These are phyloP conservation scores for Eucalyptus melliodora DNA, from an alignment of 345 rosid genomes.

Conservation along the genomic window DNA sequence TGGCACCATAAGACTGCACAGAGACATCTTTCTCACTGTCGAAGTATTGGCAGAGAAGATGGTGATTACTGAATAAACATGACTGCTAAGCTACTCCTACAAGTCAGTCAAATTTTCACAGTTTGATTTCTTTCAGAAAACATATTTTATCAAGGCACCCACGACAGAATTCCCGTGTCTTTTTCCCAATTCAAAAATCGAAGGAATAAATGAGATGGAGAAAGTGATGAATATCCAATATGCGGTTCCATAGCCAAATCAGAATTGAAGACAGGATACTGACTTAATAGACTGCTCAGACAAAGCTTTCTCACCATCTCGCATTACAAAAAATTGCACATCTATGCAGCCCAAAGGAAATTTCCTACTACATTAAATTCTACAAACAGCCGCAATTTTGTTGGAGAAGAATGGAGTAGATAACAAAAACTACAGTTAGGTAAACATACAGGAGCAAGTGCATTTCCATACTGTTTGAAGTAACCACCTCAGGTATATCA, in stretches of 20 bases:
- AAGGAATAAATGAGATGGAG: not conserved
- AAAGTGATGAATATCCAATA: not conserved
- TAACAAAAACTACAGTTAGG: not conserved
- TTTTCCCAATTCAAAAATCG: not conserved
- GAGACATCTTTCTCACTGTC: not conserved
- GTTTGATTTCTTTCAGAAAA: not conserved
- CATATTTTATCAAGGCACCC: not conserved
- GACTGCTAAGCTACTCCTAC: not conserved
- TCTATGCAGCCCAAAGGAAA: constrained; percentile 2
- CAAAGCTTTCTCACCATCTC: not conserved
- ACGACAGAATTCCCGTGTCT: not conserved
- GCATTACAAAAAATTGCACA: constrained; percentile 1
- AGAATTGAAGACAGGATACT: not conserved
- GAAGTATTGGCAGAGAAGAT: not conserved
- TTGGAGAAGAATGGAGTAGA: not conserved
- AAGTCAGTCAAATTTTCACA: not conserved
- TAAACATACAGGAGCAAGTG: not conserved
- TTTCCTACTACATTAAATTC: not conserved
- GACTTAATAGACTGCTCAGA: not conserved
- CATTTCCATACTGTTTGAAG: constrained; percentile 8
- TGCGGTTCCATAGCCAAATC: not conserved
- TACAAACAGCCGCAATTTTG: not conserved
- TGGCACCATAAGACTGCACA: not conserved
- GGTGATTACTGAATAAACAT: not conserved
- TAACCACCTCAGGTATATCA: constrained; percentile 82